These are phyloP conservation scores for Aureobasidium sp. DNA, from an alignment of 2,329 filamentous ascomycete species.

Conservation along the genomic window DNA sequence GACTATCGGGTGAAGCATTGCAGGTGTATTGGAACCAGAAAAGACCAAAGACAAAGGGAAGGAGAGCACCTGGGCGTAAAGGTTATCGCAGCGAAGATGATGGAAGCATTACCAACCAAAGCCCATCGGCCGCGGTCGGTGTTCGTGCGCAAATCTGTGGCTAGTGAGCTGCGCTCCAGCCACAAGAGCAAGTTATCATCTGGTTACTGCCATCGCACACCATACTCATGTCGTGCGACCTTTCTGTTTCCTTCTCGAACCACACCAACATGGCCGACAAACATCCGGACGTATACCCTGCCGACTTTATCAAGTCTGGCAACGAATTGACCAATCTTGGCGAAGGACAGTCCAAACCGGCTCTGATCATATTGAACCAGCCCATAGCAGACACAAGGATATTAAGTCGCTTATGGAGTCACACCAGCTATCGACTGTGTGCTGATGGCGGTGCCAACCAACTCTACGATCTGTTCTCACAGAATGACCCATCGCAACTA, in stretches of 20 bases:
- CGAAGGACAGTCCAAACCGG: constrained; percentile 22
- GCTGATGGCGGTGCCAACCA: constrained; percentile 89
- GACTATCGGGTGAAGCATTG: constrained; percentile 48
- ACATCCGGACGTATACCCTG: background rate
- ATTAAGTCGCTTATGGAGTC: constrained; percentile 40
- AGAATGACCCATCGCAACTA: background rate
- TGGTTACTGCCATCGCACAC: background rate
- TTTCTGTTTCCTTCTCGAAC: background rate
- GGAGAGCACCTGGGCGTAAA: background rate
- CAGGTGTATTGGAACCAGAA: constrained; percentile 12
- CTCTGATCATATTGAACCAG: constrained; percentile 56
- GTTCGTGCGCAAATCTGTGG: background rate
- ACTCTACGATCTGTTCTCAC: constrained; percentile 48
- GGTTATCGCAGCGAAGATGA: background rate
- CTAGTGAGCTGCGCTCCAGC: background rate
- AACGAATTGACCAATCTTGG: background rate
- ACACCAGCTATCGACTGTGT: constrained; percentile 62
- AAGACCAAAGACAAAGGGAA: constrained; percentile 1
- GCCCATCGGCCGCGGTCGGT: background rate
- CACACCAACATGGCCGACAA: background rate
- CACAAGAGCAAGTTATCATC: background rate
- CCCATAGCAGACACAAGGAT: constrained; percentile 49
- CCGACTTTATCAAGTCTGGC: constrained; percentile 13
- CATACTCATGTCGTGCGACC: constrained; percentile 3
- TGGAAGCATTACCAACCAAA: constrained; percentile 7